A percentile compares a stretch with the other conserved stretches of the same genome.
Evolutionary conservation across 257 asterid species (phyloP).

Genomic region (Haberlea rhodopensis): DNA sequence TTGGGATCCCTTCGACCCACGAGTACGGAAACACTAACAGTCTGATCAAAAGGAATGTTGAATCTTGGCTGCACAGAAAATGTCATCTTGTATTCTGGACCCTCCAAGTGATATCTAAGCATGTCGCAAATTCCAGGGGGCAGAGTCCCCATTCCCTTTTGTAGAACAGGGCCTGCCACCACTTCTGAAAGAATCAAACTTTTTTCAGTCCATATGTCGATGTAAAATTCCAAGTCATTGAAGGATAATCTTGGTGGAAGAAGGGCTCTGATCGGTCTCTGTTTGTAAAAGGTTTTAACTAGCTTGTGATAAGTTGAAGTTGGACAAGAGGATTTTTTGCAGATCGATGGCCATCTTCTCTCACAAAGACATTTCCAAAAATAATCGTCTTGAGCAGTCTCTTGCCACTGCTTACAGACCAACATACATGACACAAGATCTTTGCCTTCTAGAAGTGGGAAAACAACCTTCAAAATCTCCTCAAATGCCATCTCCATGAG

Average conservation of each 20-base stretch:
- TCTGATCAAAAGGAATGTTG: slow-evolving; percentile 68
- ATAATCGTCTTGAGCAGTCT: slow-evolving; percentile 75
- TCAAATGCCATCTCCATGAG: slow-evolving; percentile 48
- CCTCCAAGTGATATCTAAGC: slow-evolving; percentile 67
- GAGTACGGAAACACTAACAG: slow-evolving; percentile 75
- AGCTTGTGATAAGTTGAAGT: slow-evolving; percentile 57
- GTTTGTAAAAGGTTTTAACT: slow-evolving; percentile 58
- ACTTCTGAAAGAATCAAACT: slow-evolving; percentile 74
- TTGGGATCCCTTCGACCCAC: slow-evolving; percentile 69
- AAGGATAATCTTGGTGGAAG: slow-evolving; percentile 87
- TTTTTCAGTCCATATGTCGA: slow-evolving; percentile 86
- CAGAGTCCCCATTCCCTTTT: slow-evolving; percentile 57
- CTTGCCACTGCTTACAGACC: slow-evolving; percentile 84
- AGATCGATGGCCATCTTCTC: slow-evolving; percentile 89
- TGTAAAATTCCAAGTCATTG: slow-evolving; percentile 79
- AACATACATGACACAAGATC: slow-evolving; percentile 79
- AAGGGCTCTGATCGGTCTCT: slow-evolving; percentile 42
- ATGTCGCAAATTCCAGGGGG: slow-evolving; percentile 75
- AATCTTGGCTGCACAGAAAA: slow-evolving; percentile 76
- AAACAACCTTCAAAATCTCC: slow-evolving; percentile 81
- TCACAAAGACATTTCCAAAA: slow-evolving; percentile 91
- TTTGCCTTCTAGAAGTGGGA: slow-evolving; percentile 81
- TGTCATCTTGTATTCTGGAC: slow-evolving; percentile 87
- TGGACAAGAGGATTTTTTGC: slow-evolving; percentile 68
- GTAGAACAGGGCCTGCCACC: slow-evolving; percentile 77